These are phyloP conservation scores for Calonectria crousiana DNA, from an alignment of 2,329 filamentous ascomycete genomes.

Conservation along the genomic window DNA sequence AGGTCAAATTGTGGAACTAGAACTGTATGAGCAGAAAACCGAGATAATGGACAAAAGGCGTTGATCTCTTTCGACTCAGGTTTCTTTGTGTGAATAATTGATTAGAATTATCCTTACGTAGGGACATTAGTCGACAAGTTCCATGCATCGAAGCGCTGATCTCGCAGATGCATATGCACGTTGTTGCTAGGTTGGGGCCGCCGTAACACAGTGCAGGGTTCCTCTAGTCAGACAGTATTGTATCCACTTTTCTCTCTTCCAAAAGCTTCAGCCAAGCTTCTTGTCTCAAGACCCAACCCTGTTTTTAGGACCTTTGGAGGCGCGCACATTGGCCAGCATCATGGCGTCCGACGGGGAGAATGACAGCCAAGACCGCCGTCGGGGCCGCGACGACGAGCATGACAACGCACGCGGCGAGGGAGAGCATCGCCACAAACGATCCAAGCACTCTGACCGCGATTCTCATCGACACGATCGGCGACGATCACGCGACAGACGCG, in stretches of 20 bases:
- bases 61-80: neutral
- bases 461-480: slow-evolving; percentile 43
- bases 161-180: slow-evolving; percentile 21
- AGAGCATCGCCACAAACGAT: slow-evolving; percentile 37
- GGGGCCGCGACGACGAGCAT: slow-evolving; percentile 37
- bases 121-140: slow-evolving; percentile 14
- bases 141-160: neutral
- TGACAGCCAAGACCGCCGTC: slow-evolving; percentile 28
- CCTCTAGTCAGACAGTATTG: neutral
- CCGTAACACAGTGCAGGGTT: slow-evolving; percentile 11
- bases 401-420: slow-evolving; percentile 28
- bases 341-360: slow-evolving; percentile 47
- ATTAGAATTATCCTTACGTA: slow-evolving; percentile 27
- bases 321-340: neutral
- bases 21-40: slow-evolving; percentile 13
- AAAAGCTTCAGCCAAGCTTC: slow-evolving; percentile 2
- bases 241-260: slow-evolving; percentile 17
- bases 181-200: neutral
- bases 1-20: slow-evolving; percentile 7
- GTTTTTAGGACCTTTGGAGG: neutral
- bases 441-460: slow-evolving; percentile 39
- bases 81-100: neutral
- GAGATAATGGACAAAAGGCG: slow-evolving; percentile 11
- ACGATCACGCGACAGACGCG: slow-evolving; percentile 44
- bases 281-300: neutral